A percentile compares a stretch with the other conserved stretches of the same genome.
phyloP scores from a whole-genome alignment of 176 grass and related monocot genomes.

The Ensete ventricosum region DNA sequence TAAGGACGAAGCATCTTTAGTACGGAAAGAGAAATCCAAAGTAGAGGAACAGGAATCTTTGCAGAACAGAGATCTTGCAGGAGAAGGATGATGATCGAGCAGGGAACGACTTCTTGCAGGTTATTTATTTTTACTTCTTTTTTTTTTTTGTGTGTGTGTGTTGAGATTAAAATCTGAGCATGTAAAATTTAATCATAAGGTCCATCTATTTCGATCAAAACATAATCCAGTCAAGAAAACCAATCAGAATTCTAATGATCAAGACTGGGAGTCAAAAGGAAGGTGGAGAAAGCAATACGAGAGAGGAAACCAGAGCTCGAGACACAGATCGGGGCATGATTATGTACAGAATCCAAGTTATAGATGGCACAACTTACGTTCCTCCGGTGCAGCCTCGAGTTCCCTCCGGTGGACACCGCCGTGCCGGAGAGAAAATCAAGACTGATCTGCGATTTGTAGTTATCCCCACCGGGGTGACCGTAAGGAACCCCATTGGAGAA shows the following conservation, averaged over 20 bases:
- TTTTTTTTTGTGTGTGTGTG: too few species aligned
- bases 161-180: too few species aligned
- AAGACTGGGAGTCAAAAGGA: neutral
- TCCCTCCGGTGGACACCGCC: neutral
- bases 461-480: slow-evolving; percentile 31
- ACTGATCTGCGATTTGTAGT: slow-evolving; percentile 24
- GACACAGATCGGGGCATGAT: neutral
- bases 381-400: neutral
- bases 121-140: too few species aligned
- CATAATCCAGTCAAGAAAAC: neutral
- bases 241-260: neutral
- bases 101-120: too few species aligned
- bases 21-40: too few species aligned
- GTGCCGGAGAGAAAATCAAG: slow-evolving; percentile 27
- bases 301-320: neutral
- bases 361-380: neutral
- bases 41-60: too few species aligned
- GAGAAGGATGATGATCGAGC: too few species aligned
- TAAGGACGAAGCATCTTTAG: too few species aligned
- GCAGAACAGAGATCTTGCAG: too few species aligned
- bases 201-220: too few species aligned
- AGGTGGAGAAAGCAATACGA: neutral
- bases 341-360: too few species aligned
- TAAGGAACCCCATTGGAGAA: slow-evolving; percentile 30
- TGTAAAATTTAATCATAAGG: too few species aligned